Evolutionary conservation across 2,329 filamentous ascomycete genomes (phyloP).

Genomic region (Lecanicillium sp.): DNA sequence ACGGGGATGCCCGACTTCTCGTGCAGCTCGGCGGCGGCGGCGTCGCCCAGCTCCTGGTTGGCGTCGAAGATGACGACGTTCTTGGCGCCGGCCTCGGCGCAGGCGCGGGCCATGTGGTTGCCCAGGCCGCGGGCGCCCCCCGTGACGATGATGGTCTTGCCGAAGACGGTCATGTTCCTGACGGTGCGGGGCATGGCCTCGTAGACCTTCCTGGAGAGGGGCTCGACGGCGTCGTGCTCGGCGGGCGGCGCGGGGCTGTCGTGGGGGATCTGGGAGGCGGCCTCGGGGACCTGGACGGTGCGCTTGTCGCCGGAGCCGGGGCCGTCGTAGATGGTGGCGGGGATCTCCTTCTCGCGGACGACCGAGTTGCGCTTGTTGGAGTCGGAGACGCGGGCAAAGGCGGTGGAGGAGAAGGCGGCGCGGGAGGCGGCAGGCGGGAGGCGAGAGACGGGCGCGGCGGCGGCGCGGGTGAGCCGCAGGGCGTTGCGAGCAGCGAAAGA

Average conservation of each 20-base stretch:
- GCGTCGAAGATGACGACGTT: constrained; percentile 71
- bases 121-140: constrained; percentile 72
- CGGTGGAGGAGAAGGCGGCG: constrained; percentile 27
- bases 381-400: constrained; percentile 28
- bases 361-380: constrained; percentile 44
- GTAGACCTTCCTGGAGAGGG: constrained; percentile 49
- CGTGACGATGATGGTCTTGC: constrained; percentile 67
- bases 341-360: constrained; percentile 51
- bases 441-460: constrained; percentile 21
- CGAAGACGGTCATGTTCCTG: constrained; percentile 62
- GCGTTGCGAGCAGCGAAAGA: constrained; percentile 30
- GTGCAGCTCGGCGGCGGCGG: constrained; percentile 63
- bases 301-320: constrained; percentile 47
- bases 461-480: constrained; percentile 27
- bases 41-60: constrained; percentile 67
- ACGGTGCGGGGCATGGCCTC: constrained; percentile 57
- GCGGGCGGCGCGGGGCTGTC: constrained; percentile 32
- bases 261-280: constrained; percentile 36
- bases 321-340: constrained; percentile 47
- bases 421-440: constrained; percentile 20
- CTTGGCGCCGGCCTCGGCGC: constrained; percentile 69
- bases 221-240: constrained; percentile 44
- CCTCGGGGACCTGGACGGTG: constrained; percentile 46
- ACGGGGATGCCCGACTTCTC: constrained; percentile 67
- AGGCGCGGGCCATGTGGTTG: constrained; percentile 72